A percentile compares a stretch with the other conserved stretches of the same genome.
Evolutionary conservation across 139 green algal genomes (phyloP).

Genomic region (Chlamydomonas incerta): DNA sequence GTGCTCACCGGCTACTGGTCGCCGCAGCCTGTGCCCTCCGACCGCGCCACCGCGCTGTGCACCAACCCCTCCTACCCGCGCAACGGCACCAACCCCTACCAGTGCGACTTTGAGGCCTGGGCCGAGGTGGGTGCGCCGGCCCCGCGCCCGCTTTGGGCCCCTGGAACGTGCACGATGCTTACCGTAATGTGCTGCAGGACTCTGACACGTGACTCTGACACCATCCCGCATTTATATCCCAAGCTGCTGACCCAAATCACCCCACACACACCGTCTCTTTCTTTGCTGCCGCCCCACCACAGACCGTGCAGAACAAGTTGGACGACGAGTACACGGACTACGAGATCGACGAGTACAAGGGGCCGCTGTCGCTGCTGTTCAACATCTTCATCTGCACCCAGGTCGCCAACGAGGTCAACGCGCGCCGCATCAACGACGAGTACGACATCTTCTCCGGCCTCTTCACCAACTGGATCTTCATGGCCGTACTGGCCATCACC

Average conservation of each 20-base stretch:
- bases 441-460: conserved; percentile 89
- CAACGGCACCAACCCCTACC: too few species aligned
- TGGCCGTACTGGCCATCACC: conserved; percentile 78
- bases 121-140: neutral
- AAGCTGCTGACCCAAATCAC: too few species aligned
- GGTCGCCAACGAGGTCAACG: conserved; percentile 90
- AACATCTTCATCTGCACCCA: conserved; percentile 95
- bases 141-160: too few species aligned
- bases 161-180: too few species aligned
- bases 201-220: too few species aligned
- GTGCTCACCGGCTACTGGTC: neutral
- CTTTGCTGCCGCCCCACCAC: too few species aligned
- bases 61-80: too few species aligned
- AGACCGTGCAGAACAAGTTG: neutral
- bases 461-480: conserved; percentile 76
- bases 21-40: neutral
- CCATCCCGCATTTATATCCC: too few species aligned
- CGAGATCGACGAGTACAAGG: conserved; percentile 46
- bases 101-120: too few species aligned
- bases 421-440: conserved; percentile 90
- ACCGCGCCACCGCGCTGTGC: too few species aligned
- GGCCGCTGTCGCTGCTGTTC: conserved; percentile 50
- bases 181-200: too few species aligned
- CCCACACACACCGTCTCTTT: too few species aligned
- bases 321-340: conserved; percentile 19